Percentiles rank a stretch among this genome's conserved stretches.
These are phyloP conservation scores for Cercospora berteroae DNA, from an alignment of 2,329 filamentous ascomycete genomes.

Conservation along the genomic window DNA sequence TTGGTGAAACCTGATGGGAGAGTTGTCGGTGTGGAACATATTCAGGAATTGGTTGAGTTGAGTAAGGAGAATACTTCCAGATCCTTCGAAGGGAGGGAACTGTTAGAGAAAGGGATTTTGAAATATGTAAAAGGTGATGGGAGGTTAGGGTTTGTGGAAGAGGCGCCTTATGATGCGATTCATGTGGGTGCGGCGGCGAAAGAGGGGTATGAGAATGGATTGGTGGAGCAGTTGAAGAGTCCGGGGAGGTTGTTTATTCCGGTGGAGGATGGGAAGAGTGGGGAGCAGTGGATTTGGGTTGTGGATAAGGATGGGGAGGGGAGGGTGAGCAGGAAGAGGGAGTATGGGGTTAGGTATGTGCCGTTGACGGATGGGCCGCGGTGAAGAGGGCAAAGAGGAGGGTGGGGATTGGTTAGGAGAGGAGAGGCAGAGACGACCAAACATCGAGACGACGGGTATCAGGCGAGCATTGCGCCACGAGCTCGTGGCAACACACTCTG, in stretches of 20 bases:
- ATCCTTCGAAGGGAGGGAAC: slow-evolving; percentile 46
- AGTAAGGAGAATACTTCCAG: slow-evolving; percentile 45
- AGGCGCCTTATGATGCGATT: slow-evolving; percentile 78
- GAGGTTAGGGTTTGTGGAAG: slow-evolving; percentile 46
- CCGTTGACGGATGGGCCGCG: slow-evolving; percentile 68
- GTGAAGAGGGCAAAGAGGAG: not conserved
- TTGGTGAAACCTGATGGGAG: slow-evolving; percentile 54
- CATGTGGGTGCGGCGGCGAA: slow-evolving; percentile 85
- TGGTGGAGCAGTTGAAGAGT: slow-evolving; percentile 73
- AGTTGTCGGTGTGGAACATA: slow-evolving; percentile 52
- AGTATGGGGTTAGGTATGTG: slow-evolving; percentile 74
- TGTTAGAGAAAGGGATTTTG: slow-evolving; percentile 64
- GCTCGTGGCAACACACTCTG: no score
- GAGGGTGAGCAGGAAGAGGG: slow-evolving; percentile 57
- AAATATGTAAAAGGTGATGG: slow-evolving; percentile 72
- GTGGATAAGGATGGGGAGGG: slow-evolving; percentile 70
- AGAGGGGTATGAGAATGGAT: slow-evolving; percentile 64
- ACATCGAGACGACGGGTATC: no score
- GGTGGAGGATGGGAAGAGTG: slow-evolving; percentile 54
- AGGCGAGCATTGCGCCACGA: no score
- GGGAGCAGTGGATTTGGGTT: slow-evolving; percentile 67
- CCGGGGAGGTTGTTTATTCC: slow-evolving; percentile 82
- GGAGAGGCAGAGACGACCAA: no score
- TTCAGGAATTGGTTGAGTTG: slow-evolving; percentile 47
- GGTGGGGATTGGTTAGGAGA: not conserved